phyloP scores from a whole-genome alignment of 73 alveolate genomes.

The Halteria grandinella region DNA sequence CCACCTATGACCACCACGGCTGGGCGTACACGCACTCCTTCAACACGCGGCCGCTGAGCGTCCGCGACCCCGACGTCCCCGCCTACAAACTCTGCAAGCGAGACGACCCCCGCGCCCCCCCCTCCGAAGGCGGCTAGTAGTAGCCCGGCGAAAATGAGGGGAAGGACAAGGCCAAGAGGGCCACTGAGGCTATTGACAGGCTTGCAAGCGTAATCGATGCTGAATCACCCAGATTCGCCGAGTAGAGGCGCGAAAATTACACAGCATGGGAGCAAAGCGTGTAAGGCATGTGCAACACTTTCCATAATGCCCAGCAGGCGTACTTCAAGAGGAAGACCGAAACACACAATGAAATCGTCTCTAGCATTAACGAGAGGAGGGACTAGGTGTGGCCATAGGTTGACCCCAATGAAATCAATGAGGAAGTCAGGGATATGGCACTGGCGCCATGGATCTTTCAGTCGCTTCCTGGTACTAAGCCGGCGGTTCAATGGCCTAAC shows the following conservation, averaged over 20 bases:
- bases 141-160: not conserved
- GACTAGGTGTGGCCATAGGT: constrained; percentile 32
- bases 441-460: constrained; percentile 73
- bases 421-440: constrained; percentile 57
- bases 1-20: too few species aligned
- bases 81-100: not conserved
- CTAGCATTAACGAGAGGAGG: not conserved
- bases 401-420: constrained; percentile 34
- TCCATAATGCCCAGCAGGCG: constrained; percentile 20
- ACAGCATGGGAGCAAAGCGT: constrained; percentile 47
- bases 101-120: not conserved
- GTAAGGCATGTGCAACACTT: not conserved
- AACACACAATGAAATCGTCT: constrained; percentile 20
- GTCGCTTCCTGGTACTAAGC: constrained; percentile 74
- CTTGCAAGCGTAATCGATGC: constrained; percentile 43
- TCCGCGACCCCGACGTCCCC: constrained; percentile 31
- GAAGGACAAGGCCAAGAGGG: not conserved
- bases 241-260: constrained; percentile 45
- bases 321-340: constrained; percentile 44
- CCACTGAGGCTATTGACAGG: constrained; percentile 39
- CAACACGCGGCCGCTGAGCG: not conserved
- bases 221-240: constrained; percentile 41
- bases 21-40: constrained; percentile 40
- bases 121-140: not conserved
- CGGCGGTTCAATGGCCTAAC: constrained; percentile 49